phyloP scores from a whole-genome alignment of 2,329 filamentous ascomycete species.

The Pseudogymnoascus sp. region DNA sequence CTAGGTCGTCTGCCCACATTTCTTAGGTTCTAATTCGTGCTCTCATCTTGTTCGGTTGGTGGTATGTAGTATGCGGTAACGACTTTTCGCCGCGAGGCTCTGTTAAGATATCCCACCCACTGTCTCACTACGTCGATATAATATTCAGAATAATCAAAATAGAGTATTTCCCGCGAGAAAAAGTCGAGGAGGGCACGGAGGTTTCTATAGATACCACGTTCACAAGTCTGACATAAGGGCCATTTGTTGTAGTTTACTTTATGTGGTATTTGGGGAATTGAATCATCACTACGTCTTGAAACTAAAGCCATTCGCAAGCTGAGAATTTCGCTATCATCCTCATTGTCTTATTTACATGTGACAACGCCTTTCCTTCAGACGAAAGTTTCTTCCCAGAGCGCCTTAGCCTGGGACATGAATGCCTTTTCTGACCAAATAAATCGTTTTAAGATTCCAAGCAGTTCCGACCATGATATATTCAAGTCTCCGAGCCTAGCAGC shows the following conservation, averaged over 20 bases:
- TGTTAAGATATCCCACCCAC: neutral
- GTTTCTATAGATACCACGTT: neutral
- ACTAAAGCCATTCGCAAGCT: no score
- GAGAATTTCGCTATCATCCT: no score
- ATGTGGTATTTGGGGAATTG: neutral
- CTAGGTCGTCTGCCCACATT: neutral
- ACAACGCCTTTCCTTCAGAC: neutral
- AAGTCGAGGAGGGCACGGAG: neutral
- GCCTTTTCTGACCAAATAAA: conserved; percentile 36
- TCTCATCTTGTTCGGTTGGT: neutral
- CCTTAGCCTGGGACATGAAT: conserved; percentile 26
- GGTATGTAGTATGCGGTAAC: no score
- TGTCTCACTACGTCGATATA: neutral
- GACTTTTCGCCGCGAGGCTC: no score
- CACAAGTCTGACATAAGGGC: neutral
- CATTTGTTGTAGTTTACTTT: neutral
- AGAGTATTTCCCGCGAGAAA: neutral
- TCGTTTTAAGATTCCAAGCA: conserved; percentile 26
- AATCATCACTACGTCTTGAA: neutral
- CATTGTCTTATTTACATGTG: no score
- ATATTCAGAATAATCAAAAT: neutral
- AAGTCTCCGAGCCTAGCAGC: conserved; percentile 14
- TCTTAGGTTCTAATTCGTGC: neutral
- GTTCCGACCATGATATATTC: conserved; percentile 28
- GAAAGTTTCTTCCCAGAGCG: conserved; percentile 28